Conservation (phyloP, 768 basidiomycete genomes). For the Suillus americanus region DNA sequence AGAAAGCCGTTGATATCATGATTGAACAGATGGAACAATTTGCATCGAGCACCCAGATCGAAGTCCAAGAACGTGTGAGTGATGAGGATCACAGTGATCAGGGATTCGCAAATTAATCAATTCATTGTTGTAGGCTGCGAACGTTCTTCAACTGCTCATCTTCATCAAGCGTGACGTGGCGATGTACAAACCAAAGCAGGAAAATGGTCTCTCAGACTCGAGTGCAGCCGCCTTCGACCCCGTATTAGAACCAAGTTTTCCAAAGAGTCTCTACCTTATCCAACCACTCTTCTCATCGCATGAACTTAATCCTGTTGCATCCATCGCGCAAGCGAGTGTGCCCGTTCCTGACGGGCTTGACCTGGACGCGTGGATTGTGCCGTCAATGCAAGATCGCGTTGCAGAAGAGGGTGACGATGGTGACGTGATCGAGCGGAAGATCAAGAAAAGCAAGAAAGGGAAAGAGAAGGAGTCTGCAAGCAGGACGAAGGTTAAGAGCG, state of each 20-base stretch:
- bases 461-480: conserved; percentile 44
- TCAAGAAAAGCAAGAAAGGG: conserved; percentile 43
- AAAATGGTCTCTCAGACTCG: conserved; percentile 35
- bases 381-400: conserved; percentile 43
- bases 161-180: conserved; percentile 77
- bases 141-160: conserved; percentile 68
- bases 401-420: conserved; percentile 32
- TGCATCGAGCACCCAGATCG: conserved; percentile 64
- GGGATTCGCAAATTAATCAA: conserved; percentile 1
- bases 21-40: conserved; percentile 60
- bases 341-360: conserved; percentile 82
- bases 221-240: conserved; percentile 39
- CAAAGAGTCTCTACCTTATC: conserved; percentile 88
- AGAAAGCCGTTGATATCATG: conserved; percentile 60
- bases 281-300: conserved; percentile 74
- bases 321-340: conserved; percentile 77
- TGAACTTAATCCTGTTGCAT: conserved; percentile 84
- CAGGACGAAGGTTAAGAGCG: conserved; percentile 32
- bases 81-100: background rate
- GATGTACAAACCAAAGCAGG: conserved; percentile 45
- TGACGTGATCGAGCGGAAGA: conserved; percentile 38
- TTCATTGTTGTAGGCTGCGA: conserved; percentile 62
- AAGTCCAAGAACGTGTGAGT: conserved; percentile 89
- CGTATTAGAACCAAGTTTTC: conserved; percentile 56
- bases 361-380: conserved; percentile 82